These are phyloP conservation scores for Penicillium antarcticum DNA, from an alignment of 495 filamentous ascomycete genomes.

Conservation along the genomic window DNA sequence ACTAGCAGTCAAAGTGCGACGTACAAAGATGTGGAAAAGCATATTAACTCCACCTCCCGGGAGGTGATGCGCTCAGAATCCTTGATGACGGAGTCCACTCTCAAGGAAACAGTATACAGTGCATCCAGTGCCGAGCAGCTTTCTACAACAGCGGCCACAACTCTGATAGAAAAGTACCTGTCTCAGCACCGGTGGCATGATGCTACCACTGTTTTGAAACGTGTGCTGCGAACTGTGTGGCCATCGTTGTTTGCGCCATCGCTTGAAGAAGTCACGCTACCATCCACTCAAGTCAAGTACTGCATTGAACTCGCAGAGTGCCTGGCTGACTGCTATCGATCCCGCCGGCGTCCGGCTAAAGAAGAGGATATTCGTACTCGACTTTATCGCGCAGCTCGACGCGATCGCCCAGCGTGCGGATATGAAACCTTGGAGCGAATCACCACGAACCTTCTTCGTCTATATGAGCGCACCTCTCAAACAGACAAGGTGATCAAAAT, in stretches of 20 bases:
- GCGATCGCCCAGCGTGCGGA: conserved; percentile 11
- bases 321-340: conserved; percentile 21
- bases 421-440: conserved; percentile 12
- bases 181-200: conserved; percentile 26
- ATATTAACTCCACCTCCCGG: not conserved
- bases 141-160: conserved; percentile 12
- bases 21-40: conserved; percentile 19
- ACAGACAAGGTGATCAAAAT: conserved; percentile 20
- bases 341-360: conserved; percentile 15
- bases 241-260: conserved; percentile 16
- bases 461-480: conserved; percentile 24
- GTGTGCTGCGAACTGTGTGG: conserved; percentile 19
- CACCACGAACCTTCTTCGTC: conserved; percentile 12
- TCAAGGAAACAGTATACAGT: conserved; percentile 22
- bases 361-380: conserved; percentile 21
- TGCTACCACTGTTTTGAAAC: conserved; percentile 17
- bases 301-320: conserved; percentile 18
- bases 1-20: conserved; percentile 13
- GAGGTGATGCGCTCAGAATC: conserved; percentile 19
- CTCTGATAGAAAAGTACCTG: conserved; percentile 17
- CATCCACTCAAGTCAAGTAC: conserved; percentile 11
- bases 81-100: conserved; percentile 13
- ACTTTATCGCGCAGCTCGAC: conserved; percentile 18
- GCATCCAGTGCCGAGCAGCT: conserved; percentile 14
- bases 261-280: conserved; percentile 17